These are phyloP conservation scores for Fusarium guadeloupense DNA, from an alignment of 2,329 filamentous ascomycete species.

Conservation along the genomic window DNA sequence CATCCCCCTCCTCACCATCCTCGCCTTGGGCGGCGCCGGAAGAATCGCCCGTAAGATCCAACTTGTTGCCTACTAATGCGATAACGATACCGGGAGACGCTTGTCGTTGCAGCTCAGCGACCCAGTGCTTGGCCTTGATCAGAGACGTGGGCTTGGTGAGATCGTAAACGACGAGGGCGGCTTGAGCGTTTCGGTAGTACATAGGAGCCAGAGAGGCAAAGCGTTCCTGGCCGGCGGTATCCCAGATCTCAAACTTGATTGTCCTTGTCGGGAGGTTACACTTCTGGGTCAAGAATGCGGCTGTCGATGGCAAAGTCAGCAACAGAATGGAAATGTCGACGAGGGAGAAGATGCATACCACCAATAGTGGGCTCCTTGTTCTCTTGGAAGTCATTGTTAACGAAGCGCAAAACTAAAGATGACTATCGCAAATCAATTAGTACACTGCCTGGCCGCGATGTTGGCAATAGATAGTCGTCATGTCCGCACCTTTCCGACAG, in stretches of 20 bases:
- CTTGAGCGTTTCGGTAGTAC: constrained; percentile 99
- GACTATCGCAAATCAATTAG: constrained; percentile 67
- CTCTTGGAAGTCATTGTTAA: constrained; percentile 99
- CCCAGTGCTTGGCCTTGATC: constrained; percentile 98
- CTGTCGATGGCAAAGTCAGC: constrained; percentile 56
- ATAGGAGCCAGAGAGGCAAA: constrained; percentile 97
- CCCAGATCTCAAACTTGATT: constrained; percentile 96
- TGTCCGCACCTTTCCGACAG: constrained; percentile 88
- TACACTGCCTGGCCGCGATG: not conserved
- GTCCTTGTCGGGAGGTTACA: constrained; percentile 93
- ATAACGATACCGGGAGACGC: constrained; percentile 97
- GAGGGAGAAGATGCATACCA: constrained; percentile 65
- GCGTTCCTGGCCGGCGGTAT: constrained; percentile 96
- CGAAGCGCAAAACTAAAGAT: constrained; percentile 95
- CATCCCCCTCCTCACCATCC: constrained; percentile 66
- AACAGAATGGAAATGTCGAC: not conserved
- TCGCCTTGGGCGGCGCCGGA: constrained; percentile 53
- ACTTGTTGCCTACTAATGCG: constrained; percentile 95
- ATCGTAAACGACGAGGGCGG: constrained; percentile 97
- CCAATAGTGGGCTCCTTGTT: constrained; percentile 99
- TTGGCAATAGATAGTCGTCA: not conserved
- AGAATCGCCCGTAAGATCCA: constrained; percentile 80
- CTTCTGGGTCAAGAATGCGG: constrained; percentile 98
- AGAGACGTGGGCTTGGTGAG: constrained; percentile 96
- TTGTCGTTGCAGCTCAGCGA: constrained; percentile 95